Conservation (phyloP, 176 grass and related monocot species). For the Eragrostis nindensis region DNA sequence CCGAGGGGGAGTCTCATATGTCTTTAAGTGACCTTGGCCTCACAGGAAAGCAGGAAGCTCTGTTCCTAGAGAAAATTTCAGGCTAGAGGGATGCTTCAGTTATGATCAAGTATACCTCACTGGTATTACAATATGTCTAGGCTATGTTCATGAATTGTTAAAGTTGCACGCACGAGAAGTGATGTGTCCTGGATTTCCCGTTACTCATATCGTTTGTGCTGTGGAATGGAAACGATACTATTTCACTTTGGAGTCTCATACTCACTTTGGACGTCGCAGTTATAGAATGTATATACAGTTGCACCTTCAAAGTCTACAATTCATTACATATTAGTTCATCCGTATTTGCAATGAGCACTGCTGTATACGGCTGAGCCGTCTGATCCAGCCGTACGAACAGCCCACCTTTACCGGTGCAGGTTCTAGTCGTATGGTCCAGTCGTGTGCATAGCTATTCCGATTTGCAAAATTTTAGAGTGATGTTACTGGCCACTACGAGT, state of each 20-base stretch:
- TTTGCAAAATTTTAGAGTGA: neutral
- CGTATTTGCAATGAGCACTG: no score
- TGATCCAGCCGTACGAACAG: no score
- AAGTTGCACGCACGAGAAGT: neutral
- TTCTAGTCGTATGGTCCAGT: no score
- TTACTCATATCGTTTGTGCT: neutral
- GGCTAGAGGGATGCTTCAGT: constrained; percentile 28
- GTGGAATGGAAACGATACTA: neutral
- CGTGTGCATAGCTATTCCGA: no score
- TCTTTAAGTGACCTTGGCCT: constrained; percentile 79
- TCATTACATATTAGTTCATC: neutral
- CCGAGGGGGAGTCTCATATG: constrained; percentile 60
- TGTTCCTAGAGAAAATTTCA: constrained; percentile 88
- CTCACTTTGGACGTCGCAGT: neutral
- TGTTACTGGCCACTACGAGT: neutral
- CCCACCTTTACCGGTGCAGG: no score
- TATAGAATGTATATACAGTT: constrained; percentile 33
- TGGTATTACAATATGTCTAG: neutral
- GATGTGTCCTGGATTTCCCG: neutral
- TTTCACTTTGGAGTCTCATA: neutral
- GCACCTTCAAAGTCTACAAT: neutral
- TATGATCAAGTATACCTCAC: neutral
- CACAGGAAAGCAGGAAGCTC: constrained; percentile 84
- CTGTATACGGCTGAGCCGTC: no score
- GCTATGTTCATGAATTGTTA: constrained; percentile 7